These are phyloP conservation scores for Oehlia diaphana DNA, from an alignment of 192 early-diverging fungal genomes.

Conservation along the genomic window DNA sequence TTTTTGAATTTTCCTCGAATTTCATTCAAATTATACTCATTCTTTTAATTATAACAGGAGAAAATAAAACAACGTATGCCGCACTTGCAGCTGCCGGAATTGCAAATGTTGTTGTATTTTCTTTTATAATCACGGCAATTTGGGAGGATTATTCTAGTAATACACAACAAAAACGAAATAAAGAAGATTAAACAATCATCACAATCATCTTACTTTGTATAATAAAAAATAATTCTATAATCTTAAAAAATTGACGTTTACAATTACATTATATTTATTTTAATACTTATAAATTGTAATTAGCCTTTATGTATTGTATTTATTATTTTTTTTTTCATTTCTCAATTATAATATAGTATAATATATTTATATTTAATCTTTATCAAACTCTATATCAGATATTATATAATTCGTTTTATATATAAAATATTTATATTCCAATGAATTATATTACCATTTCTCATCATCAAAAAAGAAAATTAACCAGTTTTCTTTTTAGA, in stretches of 20 bases:
- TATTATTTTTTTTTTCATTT: no score
- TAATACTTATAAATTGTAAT: no score
- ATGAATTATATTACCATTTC: not conserved
- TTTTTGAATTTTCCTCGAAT: not conserved
- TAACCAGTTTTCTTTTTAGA: conserved; percentile 20
- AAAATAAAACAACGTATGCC: not conserved
- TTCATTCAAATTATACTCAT: not conserved
- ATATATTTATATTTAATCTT: no score
- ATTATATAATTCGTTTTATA: no score
- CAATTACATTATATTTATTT: no score
- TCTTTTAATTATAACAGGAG: conserved; percentile 4
- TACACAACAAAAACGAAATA: conserved; percentile 1
- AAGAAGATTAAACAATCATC: not conserved
- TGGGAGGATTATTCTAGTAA: conserved; percentile 1
- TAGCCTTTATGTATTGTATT: no score
- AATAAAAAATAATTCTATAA: no score
- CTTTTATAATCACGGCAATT: conserved; percentile 16
- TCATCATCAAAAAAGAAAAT: not conserved
- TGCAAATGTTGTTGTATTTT: conserved; percentile 20
- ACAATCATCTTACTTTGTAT: not conserved
- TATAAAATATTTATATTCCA: no score
- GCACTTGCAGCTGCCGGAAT: conserved; percentile 9
- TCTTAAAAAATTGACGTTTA: no score
- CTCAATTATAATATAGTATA: no score
- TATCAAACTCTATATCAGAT: no score